These are phyloP conservation scores for Liriodendron chinense DNA, from an alignment of 164 flowering plant genomes.

Conservation along the genomic window DNA sequence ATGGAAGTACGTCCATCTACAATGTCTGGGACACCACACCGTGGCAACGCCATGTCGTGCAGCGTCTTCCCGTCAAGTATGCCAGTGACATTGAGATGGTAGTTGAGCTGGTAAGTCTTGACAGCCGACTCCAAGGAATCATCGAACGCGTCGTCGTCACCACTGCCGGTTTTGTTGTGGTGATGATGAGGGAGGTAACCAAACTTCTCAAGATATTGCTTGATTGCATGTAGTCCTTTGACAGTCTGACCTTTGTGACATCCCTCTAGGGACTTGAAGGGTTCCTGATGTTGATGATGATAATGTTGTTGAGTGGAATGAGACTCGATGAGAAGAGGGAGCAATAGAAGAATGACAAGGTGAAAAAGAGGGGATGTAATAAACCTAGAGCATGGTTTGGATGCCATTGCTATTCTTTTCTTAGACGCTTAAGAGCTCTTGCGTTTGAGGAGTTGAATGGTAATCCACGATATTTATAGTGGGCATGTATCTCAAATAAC, in stretches of 20 bases:
- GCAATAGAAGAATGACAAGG: background rate
- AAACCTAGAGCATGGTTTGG: background rate
- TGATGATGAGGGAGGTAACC: conserved; percentile 21
- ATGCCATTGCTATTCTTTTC: background rate
- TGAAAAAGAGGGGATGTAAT: background rate
- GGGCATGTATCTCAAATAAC: too few species aligned
- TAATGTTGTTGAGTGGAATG: background rate
- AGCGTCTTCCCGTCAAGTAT: conserved; percentile 22
- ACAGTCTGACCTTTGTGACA: conserved; percentile 20
- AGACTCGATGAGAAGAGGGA: background rate
- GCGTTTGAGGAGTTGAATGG: background rate
- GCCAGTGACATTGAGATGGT: conserved; percentile 28
- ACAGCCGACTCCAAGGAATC: conserved; percentile 27
- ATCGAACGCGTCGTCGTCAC: conserved; percentile 21
- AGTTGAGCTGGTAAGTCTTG: conserved; percentile 25
- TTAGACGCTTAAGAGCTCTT: too few species aligned
- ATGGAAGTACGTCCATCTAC: conserved; percentile 16
- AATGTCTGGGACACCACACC: conserved; percentile 46
- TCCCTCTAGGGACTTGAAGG: conserved; percentile 16
- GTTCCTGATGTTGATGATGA: background rate
- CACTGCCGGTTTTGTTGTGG: conserved; percentile 1
- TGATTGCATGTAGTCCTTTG: conserved; percentile 20
- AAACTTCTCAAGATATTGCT: conserved; percentile 18
- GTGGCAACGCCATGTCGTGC: conserved; percentile 15
- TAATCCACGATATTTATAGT: background rate